Evolutionary conservation across 2,329 filamentous ascomycete genomes (phyloP).

Genomic region (Gremmenia infestans): DNA sequence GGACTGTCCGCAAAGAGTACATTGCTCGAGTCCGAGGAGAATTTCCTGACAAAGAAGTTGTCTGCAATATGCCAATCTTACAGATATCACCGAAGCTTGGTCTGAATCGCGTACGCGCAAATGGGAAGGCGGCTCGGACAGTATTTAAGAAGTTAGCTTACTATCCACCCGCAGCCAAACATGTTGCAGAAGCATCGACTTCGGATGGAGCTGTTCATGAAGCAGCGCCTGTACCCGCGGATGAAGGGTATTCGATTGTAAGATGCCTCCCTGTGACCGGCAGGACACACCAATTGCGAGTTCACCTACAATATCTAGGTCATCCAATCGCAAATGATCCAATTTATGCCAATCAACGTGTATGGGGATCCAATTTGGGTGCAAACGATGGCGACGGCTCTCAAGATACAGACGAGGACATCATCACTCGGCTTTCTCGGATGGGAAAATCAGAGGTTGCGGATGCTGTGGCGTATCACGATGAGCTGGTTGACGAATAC

Average conservation of each 20-base stretch:
- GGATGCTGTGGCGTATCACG: slow-evolving; percentile 86
- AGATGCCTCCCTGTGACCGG: slow-evolving; percentile 91
- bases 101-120: slow-evolving; percentile 88
- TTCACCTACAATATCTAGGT: slow-evolving; percentile 90
- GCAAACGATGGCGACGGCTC: slow-evolving; percentile 58
- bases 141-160: slow-evolving; percentile 62
- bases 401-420: slow-evolving; percentile 76
- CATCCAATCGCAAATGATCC: slow-evolving; percentile 97
- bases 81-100: slow-evolving; percentile 93
- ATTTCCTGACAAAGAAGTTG: slow-evolving; percentile 85
- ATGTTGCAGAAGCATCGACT: slow-evolving; percentile 43
- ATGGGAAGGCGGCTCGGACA: slow-evolving; percentile 82
- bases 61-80: slow-evolving; percentile 91
- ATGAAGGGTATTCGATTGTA: slow-evolving; percentile 84
- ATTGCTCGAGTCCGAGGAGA: slow-evolving; percentile 84
- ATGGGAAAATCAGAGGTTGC: slow-evolving; percentile 96
- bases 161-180: slow-evolving; percentile 13
- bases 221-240: not conserved
- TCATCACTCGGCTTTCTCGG: slow-evolving; percentile 75
- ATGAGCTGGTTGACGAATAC: slow-evolving; percentile 88
- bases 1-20: slow-evolving; percentile 93
- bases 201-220: not conserved
- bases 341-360: slow-evolving; percentile 90
- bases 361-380: slow-evolving; percentile 81
- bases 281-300: slow-evolving; percentile 88